phyloP scores from a whole-genome alignment of 805 yeast genomes.

The Lachancea quebecensis region DNA sequence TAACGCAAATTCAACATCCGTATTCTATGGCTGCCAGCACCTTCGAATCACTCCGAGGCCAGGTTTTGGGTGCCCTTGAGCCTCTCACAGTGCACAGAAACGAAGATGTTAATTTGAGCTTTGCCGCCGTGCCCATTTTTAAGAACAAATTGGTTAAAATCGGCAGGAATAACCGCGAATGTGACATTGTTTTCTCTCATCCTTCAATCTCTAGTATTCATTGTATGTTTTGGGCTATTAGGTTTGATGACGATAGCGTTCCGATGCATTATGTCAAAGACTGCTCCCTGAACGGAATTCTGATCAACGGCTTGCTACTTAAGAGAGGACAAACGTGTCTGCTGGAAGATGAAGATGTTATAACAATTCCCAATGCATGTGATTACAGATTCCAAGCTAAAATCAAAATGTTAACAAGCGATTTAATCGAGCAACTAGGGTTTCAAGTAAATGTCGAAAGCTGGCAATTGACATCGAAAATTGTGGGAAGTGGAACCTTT shows the following conservation, averaged over 20 bases:
- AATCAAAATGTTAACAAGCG: slow-evolving; percentile 8
- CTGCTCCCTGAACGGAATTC: slow-evolving; percentile 45
- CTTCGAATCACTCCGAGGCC: not conserved
- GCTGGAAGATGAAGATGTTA: slow-evolving; percentile 35
- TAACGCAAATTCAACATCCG: no score
- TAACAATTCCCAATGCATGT: slow-evolving; percentile 33
- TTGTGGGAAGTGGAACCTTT: slow-evolving; percentile 52
- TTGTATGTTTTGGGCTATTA: slow-evolving; percentile 41
- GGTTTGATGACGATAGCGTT: slow-evolving; percentile 42
- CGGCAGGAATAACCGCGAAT: slow-evolving; percentile 37
- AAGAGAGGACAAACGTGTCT: slow-evolving; percentile 31
- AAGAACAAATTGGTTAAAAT: slow-evolving; percentile 35
- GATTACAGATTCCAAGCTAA: slow-evolving; percentile 15
- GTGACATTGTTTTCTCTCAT: slow-evolving; percentile 32
- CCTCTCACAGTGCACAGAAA: slow-evolving; percentile 5
- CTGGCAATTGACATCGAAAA: slow-evolving; percentile 39
- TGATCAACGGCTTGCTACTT: slow-evolving; percentile 34
- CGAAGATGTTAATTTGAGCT: slow-evolving; percentile 2
- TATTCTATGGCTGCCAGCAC: not conserved
- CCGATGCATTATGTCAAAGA: slow-evolving; percentile 48
- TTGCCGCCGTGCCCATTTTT: slow-evolving; percentile 17
- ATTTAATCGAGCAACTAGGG: slow-evolving; percentile 18
- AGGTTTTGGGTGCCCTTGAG: slow-evolving; percentile 18
- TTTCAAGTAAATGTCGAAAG: slow-evolving; percentile 21
- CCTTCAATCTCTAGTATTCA: slow-evolving; percentile 41